Percentiles rank a stretch among this genome's conserved stretches.
Conservation (phyloP, 352 stramenopile species). For the Globisporangium ultimum region DNA sequence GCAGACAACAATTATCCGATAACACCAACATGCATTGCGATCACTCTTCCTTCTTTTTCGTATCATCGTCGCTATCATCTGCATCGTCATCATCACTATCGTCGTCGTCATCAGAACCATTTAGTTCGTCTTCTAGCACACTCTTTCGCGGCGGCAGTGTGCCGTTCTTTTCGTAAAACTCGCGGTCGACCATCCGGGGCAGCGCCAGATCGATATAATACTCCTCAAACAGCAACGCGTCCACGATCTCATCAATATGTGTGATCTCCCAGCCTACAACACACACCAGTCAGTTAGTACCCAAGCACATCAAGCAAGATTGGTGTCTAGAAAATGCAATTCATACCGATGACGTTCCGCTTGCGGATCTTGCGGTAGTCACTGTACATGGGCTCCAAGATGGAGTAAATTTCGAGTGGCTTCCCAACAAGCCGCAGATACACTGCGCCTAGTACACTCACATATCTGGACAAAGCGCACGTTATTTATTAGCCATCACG, state of each 20-base stretch:
- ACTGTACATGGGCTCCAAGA: slow-evolving; percentile 94
- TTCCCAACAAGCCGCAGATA: slow-evolving; percentile 95
- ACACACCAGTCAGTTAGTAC: background rate
- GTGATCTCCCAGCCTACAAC: slow-evolving; percentile 88
- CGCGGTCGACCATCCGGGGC: slow-evolving; percentile 87
- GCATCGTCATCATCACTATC: slow-evolving; percentile 21
- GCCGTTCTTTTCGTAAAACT: slow-evolving; percentile 80
- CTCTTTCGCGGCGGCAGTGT: slow-evolving; percentile 61
- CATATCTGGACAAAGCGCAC: slow-evolving; percentile 72
- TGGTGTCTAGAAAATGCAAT: background rate
- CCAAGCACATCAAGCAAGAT: too few species aligned
- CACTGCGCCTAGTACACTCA: slow-evolving; percentile 94
- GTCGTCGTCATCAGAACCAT: slow-evolving; percentile 23
- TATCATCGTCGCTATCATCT: slow-evolving; percentile 19
- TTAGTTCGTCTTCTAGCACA: slow-evolving; percentile 72
- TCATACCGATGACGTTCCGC: slow-evolving; percentile 66
- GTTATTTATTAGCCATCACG: background rate
- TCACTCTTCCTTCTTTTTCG: slow-evolving; percentile 4
- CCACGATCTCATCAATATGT: slow-evolving; percentile 96
- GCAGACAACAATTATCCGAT: too few species aligned
- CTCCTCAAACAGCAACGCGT: slow-evolving; percentile 91
- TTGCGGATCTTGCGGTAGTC: slow-evolving; percentile 95
- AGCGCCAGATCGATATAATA: slow-evolving; percentile 94
- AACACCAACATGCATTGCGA: too few species aligned
- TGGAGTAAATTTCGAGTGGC: slow-evolving; percentile 89